phyloP scores from a whole-genome alignment of 352 stramenopile genomes.

The Phytophthora pistaciae region DNA sequence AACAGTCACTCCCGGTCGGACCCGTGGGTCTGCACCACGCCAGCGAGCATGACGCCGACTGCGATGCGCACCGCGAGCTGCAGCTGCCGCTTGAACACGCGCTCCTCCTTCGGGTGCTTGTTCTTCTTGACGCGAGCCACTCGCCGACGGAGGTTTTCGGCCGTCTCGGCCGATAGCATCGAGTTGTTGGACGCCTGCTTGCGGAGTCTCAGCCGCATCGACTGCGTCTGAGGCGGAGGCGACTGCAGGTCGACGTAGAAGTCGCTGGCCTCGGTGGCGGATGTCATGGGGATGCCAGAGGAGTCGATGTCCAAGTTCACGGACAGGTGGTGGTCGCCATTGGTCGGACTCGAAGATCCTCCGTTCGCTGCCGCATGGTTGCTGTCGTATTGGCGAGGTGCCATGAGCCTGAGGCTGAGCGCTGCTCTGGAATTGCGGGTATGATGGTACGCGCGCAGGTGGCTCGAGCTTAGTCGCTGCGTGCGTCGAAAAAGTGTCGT shows the following conservation, averaged over 20 bases:
- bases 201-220: conserved; percentile 52
- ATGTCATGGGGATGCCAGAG: conserved; percentile 23
- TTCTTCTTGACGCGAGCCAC: conserved; percentile 57
- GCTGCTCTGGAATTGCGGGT: conserved; percentile 15
- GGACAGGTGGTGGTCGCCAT: conserved; percentile 20
- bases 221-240: conserved; percentile 37
- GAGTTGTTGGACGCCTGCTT: conserved; percentile 33
- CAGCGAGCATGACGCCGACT: conserved; percentile 66
- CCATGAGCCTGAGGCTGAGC: conserved; percentile 6
- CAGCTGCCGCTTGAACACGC: conserved; percentile 53
- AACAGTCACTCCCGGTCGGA: conserved; percentile 59
- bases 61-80: conserved; percentile 63
- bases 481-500: conserved; percentile 19
- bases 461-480: conserved; percentile 13
- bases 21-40: conserved; percentile 59
- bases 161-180: conserved; percentile 18
- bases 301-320: conserved; percentile 31
- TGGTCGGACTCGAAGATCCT: conserved; percentile 19
- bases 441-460: conserved; percentile 5
- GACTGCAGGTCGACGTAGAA: conserved; percentile 42
- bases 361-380: conserved; percentile 12
- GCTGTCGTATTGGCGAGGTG: conserved; percentile 18
- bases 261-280: conserved; percentile 25
- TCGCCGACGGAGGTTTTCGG: conserved; percentile 28
- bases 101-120: conserved; percentile 44